A percentile compares a stretch with the other conserved stretches of the same genome.
These are phyloP conservation scores for Aschersonia sp. DNA, from an alignment of 2,329 filamentous ascomycete genomes.

Conservation along the genomic window DNA sequence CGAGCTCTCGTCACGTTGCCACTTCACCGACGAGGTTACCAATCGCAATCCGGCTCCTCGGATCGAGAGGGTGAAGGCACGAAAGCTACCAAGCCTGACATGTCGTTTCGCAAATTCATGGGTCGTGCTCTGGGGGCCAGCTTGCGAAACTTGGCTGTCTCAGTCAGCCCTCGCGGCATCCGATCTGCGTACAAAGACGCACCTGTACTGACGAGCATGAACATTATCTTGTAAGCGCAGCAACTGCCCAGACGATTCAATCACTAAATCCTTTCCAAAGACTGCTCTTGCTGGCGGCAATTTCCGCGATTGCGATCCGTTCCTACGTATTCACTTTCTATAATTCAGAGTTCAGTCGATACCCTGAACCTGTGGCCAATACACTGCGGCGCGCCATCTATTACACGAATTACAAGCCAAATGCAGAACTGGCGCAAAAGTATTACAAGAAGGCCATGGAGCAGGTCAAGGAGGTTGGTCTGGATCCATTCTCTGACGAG, in stretches of 20 bases:
- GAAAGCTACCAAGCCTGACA: constrained; percentile 11
- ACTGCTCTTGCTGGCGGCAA: constrained; percentile 13
- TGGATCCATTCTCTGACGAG: constrained; percentile 86
- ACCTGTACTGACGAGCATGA: constrained; percentile 15
- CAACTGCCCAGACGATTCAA: not conserved
- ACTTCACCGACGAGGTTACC: constrained; percentile 12
- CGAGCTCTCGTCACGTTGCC: constrained; percentile 15
- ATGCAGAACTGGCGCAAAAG: constrained; percentile 63
- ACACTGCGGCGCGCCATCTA: constrained; percentile 75
- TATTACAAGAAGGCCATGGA: constrained; percentile 72
- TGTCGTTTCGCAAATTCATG: constrained; percentile 17
- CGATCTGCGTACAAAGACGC: constrained; percentile 18
- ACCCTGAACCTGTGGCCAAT: constrained; percentile 58
- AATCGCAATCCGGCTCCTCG: constrained; percentile 14
- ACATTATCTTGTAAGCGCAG: constrained; percentile 15
- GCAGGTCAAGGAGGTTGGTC: constrained; percentile 54
- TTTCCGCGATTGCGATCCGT: constrained; percentile 17
- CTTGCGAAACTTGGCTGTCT: constrained; percentile 18
- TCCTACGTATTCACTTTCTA: constrained; percentile 42
- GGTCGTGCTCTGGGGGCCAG: constrained; percentile 16
- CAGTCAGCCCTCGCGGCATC: constrained; percentile 20
- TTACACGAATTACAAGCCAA: constrained; percentile 63
- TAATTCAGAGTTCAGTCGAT: constrained; percentile 37
- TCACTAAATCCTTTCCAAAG: constrained; percentile 7
- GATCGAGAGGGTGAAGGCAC: constrained; percentile 3